Base-by-base conservation (phyloP, 148 eudicot genomes). In the Fagopyrum esculentum region DNA sequence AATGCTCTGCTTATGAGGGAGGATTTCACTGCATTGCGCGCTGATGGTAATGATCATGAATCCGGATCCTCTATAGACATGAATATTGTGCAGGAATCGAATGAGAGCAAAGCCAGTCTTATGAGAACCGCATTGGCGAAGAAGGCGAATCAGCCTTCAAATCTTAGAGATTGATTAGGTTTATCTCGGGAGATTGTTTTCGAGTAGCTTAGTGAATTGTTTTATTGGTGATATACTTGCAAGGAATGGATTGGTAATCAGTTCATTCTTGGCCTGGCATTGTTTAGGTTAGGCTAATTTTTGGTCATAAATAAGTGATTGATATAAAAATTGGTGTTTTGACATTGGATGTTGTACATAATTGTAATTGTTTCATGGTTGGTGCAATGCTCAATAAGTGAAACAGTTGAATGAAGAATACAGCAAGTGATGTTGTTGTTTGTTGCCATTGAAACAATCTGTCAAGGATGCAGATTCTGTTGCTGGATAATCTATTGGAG, bases 1-100 rank as follows among this genome's bases (percentile, higher is more conserved):
- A 94, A 94, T 81, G 92, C 86, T 40, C 77, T 94, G 90, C 80
- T 94, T 3, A 78, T 80, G 74, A 89, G 97, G 74, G 97, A 91
- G 69, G 98, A 94, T 85, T 86, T 80, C 75, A 85, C 97, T 43
- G 83, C 88, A 29, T 84, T 87, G 71, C 79, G 85, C 70, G 82
- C 82, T 68, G 85, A 70, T 0, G 10, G 50, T 71, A 6, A 68
- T 75, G 84, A 87, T 71, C 72, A 77, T 48, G 68, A 73, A 50
- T 30, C 54, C n/a, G 60, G 69, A 11, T 59, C 46, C 57, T 29
- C 9, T 77, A 61, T 78, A 19, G 81, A 72, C 46, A 17, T 17
- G 79, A 59, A 68, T 75, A 70, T 55, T 60, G 81, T 55, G 75
- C 78, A 79, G 74, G 68, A 70, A 74, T 71, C 73, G 16, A 46